Conservation (phyloP, 768 basidiomycete species). For the Leccinum truebloodii region DNA sequence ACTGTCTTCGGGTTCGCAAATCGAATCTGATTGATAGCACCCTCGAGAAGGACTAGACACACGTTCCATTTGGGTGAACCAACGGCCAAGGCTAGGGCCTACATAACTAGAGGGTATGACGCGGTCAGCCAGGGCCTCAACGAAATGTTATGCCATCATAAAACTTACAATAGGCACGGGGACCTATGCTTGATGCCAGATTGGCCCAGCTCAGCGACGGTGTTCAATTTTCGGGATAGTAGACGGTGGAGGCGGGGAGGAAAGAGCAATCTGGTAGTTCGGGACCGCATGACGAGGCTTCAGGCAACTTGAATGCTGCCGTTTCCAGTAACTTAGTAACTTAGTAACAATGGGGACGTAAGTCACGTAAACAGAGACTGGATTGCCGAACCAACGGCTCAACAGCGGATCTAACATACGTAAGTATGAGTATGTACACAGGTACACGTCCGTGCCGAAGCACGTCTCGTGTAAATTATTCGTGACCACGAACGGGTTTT, state of each 20-base stretch:
- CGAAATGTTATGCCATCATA: no score
- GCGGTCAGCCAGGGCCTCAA: not conserved
- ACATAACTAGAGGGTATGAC: conserved; percentile 9
- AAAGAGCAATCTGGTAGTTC: no score
- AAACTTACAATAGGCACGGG: conserved; percentile 35
- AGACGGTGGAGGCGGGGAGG: no score
- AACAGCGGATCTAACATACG: not conserved
- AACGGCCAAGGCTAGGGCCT: conserved; percentile 25
- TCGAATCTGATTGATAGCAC: no score
- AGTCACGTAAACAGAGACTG: no score
- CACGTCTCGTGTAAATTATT: not conserved
- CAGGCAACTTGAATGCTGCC: no score
- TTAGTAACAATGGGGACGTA: no score
- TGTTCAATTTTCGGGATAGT: conserved; percentile 19
- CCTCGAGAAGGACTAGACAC: conserved; percentile 3
- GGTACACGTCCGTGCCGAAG: not conserved
- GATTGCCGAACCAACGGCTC: not conserved
- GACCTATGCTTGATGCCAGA: conserved; percentile 24
- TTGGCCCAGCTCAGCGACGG: conserved; percentile 25
- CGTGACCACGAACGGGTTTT: conserved; percentile 22
- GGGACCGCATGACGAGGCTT: no score
- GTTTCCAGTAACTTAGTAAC: no score
- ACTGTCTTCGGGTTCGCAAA: no score
- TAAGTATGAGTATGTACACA: no score
- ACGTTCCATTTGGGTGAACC: conserved; percentile 33